Conservation (phyloP, 1,139 yeast genomes). For the Candida freyschussii region DNA sequence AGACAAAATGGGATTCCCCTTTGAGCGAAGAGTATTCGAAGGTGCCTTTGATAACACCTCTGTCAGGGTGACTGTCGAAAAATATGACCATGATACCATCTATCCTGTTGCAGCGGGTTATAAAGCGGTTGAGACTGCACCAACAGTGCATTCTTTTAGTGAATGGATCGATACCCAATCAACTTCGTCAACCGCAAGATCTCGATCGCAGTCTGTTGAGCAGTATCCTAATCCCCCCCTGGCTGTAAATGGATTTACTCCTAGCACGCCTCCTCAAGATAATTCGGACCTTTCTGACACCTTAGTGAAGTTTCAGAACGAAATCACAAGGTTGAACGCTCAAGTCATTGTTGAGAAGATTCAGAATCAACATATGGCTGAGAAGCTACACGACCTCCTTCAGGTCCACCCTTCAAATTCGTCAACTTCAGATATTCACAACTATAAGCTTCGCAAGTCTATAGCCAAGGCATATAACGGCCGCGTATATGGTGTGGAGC, state of each 20-base stretch:
- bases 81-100: constrained; percentile 1
- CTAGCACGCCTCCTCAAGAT: no score
- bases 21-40: neutral
- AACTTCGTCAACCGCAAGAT: neutral
- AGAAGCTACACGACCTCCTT: neutral
- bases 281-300: neutral
- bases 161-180: neutral
- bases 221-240: no score
- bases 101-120: constrained; percentile 2
- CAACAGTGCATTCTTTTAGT: no score
- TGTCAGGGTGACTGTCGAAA: neutral
- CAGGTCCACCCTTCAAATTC: constrained; percentile 2
- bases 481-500: constrained; percentile 7
- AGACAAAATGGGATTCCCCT: constrained; percentile 1
- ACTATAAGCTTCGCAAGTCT: constrained; percentile 4
- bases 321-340: constrained; percentile 2
- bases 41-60: constrained; percentile 1
- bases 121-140: constrained; percentile 3
- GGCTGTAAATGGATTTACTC: no score
- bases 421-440: no score
- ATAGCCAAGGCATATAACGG: constrained; percentile 5
- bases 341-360: constrained; percentile 1
- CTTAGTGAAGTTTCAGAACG: neutral
- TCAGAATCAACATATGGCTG: neutral
- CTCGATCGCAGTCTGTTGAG: neutral